Conservation (phyloP, 805 yeast genomes). For the Suhomyces canberraensis region DNA sequence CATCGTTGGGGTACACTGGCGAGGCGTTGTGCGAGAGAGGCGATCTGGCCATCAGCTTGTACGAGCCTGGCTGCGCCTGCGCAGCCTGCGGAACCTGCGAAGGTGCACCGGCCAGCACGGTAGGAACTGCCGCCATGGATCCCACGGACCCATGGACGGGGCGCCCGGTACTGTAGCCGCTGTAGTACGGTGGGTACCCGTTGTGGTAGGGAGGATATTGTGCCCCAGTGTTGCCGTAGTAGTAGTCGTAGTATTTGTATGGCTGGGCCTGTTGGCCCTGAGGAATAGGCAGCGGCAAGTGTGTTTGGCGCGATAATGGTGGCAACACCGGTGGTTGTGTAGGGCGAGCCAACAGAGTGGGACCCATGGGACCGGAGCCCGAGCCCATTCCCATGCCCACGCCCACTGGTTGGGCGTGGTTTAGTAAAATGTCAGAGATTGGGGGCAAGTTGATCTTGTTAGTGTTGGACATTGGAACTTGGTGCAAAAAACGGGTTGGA, state of each 20-base stretch:
- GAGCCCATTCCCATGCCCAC: not conserved
- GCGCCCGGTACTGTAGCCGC: not conserved
- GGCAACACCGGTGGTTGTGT: conserved; percentile 6
- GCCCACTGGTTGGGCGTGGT: conserved; percentile 6
- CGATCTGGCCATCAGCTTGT: conserved; percentile 4
- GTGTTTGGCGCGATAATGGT: conserved; percentile 7
- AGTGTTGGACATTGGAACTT: conserved; percentile 3
- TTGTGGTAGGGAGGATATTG: conserved; percentile 1
- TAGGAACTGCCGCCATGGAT: not conserved
- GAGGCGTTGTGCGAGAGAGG: conserved; percentile 9
- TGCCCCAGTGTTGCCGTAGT: conserved; percentile 4
- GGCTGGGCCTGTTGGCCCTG: conserved; percentile 2
- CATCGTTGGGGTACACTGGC: conserved; percentile 10
- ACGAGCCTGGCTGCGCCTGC: conserved; percentile 1
- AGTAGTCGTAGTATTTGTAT: conserved; percentile 13
- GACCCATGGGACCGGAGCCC: not conserved
- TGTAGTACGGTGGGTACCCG: not conserved
- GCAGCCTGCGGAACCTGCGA: not conserved
- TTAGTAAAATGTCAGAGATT: conserved; percentile 36
- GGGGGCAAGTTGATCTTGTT: conserved; percentile 39
- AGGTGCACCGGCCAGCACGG: not conserved
- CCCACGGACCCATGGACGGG: not conserved
- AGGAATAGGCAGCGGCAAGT: conserved; percentile 3
- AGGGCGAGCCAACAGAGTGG: conserved; percentile 2
- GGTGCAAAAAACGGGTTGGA: not conserved